These are phyloP conservation scores for Boletus reticuloceps DNA, from an alignment of 768 basidiomycete genomes.

Conservation along the genomic window DNA sequence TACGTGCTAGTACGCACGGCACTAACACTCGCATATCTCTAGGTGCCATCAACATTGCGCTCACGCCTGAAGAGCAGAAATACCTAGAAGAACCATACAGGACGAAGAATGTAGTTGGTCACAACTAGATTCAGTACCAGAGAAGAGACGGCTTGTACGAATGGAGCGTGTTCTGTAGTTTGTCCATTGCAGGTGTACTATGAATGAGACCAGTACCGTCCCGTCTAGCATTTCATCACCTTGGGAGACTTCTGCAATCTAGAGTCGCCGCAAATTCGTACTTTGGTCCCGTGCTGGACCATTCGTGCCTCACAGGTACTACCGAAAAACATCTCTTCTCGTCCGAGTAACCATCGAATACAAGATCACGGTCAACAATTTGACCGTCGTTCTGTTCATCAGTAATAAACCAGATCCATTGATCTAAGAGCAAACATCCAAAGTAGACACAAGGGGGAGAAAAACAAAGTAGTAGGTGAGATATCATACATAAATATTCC, in stretches of 20 bases:
- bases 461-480: constrained; percentile 15
- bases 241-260: no score
- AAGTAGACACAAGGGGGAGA: background rate
- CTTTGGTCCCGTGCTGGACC: no score
- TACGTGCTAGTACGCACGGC: background rate
- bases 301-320: no score
- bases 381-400: no score
- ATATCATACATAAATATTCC: constrained; percentile 35
- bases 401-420: constrained; percentile 8
- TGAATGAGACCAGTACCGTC: no score
- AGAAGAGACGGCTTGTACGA: background rate
- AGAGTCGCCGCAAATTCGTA: no score
- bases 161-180: background rate
- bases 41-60: constrained; percentile 6
- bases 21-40: background rate
- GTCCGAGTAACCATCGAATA: no score
- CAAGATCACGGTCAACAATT: no score
- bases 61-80: constrained; percentile 8
- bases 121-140: constrained; percentile 23
- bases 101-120: constrained; percentile 40
- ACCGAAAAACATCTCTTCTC: no score
- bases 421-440: background rate
- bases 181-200: no score
- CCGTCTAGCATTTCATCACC: no score
- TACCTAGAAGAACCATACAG: constrained; percentile 10